These are phyloP conservation scores for Apiotrichum sp. DNA, from an alignment of 1,284 basidiomycete species.

Conservation along the genomic window DNA sequence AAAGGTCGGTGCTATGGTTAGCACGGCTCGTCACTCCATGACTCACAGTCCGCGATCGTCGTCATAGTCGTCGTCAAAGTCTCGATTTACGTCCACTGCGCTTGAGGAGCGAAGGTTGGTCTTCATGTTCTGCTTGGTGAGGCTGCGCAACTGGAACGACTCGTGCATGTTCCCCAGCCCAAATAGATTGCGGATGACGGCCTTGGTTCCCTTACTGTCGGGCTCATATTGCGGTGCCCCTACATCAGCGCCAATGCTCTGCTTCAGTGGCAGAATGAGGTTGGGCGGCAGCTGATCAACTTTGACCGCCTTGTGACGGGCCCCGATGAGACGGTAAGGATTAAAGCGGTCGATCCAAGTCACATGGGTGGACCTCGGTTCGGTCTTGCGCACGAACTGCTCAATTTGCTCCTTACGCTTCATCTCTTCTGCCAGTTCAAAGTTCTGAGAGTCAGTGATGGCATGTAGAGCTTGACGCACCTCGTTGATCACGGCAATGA, in stretches of 20 bases:
- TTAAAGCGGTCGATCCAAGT: conserved; percentile 74
- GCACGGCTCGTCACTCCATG: too few relatives aligned
- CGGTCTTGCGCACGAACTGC: conserved; percentile 49
- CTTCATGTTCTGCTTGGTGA: not conserved
- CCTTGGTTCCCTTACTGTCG: conserved; percentile 14
- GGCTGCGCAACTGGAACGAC: not conserved
- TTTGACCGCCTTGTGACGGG: conserved; percentile 65
- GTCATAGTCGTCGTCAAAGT: conserved; percentile 22
- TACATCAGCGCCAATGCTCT: conserved; percentile 62
- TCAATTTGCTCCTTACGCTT: conserved; percentile 78
- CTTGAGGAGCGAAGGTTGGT: not conserved
- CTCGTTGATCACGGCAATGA: conserved; percentile 97
- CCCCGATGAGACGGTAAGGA: conserved; percentile 76
- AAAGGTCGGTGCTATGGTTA: conserved; percentile 31
- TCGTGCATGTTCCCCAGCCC: conserved; percentile 20
- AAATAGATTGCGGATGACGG: conserved; percentile 27
- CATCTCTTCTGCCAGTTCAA: conserved; percentile 83
- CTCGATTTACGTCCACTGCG: not conserved
- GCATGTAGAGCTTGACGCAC: conserved; percentile 20
- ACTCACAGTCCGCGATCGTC: conserved; percentile 40
- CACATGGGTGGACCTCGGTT: conserved; percentile 47
- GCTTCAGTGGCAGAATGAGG: conserved; percentile 68
- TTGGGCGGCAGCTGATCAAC: conserved; percentile 66
- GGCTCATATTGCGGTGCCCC: conserved; percentile 9
- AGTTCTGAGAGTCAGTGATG: conserved; percentile 56